These are phyloP conservation scores for Phaeodactylum tricornutum DNA, from an alignment of 108 stramenopile genomes.

Conservation along the genomic window DNA sequence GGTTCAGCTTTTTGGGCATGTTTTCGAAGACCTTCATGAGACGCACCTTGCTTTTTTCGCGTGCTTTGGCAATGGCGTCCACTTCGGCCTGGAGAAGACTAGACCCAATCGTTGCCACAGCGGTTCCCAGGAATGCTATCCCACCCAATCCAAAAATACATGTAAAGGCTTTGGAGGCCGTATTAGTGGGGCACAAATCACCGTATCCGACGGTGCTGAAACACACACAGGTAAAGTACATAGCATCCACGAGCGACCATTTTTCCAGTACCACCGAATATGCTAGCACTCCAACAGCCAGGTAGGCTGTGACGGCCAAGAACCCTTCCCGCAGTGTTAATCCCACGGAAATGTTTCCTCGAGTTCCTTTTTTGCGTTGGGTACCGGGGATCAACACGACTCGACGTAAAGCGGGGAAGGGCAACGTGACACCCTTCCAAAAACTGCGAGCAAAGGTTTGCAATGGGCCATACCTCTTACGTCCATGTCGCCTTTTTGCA, in stretches of 20 bases:
- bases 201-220: slow-evolving; percentile 37
- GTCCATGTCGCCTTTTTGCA: too few relatives aligned
- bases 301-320: slow-evolving; percentile 22
- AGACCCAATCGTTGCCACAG: slow-evolving; percentile 38
- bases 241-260: slow-evolving; percentile 45
- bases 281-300: slow-evolving; percentile 34
- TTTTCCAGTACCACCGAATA: slow-evolving; percentile 34
- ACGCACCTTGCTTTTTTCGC: slow-evolving; percentile 7
- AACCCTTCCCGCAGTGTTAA: slow-evolving; percentile 30
- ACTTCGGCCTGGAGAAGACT: slow-evolving; percentile 34
- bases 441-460: too few relatives aligned
- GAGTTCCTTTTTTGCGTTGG: background rate
- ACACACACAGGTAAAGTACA: slow-evolving; percentile 46
- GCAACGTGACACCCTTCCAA: slow-evolving; percentile 17
- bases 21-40: slow-evolving; percentile 11
- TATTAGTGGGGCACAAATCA: slow-evolving; percentile 29
- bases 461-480: too few relatives aligned
- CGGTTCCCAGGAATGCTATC: slow-evolving; percentile 42
- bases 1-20: slow-evolving; percentile 4
- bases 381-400: slow-evolving; percentile 1
- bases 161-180: slow-evolving; percentile 37
- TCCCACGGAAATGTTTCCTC: background rate
- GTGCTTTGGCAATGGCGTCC: slow-evolving; percentile 13
- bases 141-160: slow-evolving; percentile 56
- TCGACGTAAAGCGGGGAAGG: slow-evolving; percentile 15